Percentiles rank a stretch among this genome's conserved stretches.
These are phyloP conservation scores for Stagonosporopsis cucurbitacearum DNA, from an alignment of 2,329 filamentous ascomycete species.

Conservation along the genomic window DNA sequence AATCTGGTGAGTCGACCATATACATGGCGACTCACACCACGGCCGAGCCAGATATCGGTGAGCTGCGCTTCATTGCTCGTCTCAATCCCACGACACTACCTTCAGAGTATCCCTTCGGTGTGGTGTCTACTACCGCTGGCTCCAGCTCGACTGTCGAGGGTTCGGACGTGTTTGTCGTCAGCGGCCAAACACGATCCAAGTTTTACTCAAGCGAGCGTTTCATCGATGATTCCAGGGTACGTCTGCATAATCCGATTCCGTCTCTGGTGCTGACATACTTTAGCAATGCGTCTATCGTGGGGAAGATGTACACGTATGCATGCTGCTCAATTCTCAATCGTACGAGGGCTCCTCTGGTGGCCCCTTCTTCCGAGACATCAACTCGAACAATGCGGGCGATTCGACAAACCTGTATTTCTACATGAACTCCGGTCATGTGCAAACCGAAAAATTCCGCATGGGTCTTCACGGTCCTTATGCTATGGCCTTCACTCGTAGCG, in stretches of 20 bases:
- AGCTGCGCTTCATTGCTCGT: slow-evolving; percentile 70
- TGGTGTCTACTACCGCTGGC: slow-evolving; percentile 62
- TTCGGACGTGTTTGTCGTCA: slow-evolving; percentile 60
- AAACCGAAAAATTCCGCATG: slow-evolving; percentile 66
- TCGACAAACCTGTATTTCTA: slow-evolving; percentile 69
- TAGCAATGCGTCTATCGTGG: slow-evolving; percentile 66
- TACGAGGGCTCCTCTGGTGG: slow-evolving; percentile 70
- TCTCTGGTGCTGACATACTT: slow-evolving; percentile 38
- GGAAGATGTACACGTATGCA: slow-evolving; percentile 63
- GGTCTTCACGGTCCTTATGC: slow-evolving; percentile 72
- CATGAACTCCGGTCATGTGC: slow-evolving; percentile 68
- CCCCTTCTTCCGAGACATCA: slow-evolving; percentile 68
- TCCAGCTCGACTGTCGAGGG: slow-evolving; percentile 62
- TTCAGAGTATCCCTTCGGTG: slow-evolving; percentile 46
- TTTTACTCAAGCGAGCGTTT: slow-evolving; percentile 74
- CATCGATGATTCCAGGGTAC: slow-evolving; percentile 62
- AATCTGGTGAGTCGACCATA: slow-evolving; percentile 66
- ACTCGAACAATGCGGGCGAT: slow-evolving; percentile 67
- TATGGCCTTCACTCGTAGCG: slow-evolving; percentile 65
- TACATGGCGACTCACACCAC: slow-evolving; percentile 65
- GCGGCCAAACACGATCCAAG: slow-evolving; percentile 70
- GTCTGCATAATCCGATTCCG: background rate
- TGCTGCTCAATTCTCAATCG: slow-evolving; percentile 61
- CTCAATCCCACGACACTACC: slow-evolving; percentile 56
- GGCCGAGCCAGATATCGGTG: slow-evolving; percentile 51